Percentiles rank a stretch among this genome's conserved stretches.
Conservation (phyloP, 495 filamentous ascomycete genomes). For the Letharia columbiana region DNA sequence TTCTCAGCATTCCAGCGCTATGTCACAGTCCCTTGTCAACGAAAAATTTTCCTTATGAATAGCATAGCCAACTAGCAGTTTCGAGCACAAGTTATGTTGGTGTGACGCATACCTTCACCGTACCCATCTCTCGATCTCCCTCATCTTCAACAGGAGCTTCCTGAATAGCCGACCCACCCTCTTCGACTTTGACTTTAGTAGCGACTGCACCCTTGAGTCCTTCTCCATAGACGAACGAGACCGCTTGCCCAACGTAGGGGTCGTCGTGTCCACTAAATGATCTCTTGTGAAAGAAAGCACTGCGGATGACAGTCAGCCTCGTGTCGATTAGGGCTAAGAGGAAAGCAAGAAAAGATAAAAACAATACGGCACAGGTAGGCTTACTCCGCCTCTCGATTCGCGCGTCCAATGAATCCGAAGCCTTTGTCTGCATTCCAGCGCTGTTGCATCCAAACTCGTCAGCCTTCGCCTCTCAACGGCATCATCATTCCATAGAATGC, state of each 20-base stretch:
- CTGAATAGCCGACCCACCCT: neutral
- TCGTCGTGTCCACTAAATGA: neutral
- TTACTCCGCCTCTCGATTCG: neutral
- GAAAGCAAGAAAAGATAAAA: neutral
- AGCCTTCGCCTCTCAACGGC: neutral
- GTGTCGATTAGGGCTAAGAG: no score
- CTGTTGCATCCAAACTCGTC: neutral
- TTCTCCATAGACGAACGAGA: neutral
- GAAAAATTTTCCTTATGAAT: neutral
- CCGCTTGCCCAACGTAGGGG: neutral
- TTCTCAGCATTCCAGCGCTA: conserved; percentile 19
- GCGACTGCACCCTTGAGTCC: conserved; percentile 15
- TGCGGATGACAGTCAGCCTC: neutral
- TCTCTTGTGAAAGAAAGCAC: neutral
- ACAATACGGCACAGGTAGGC: neutral
- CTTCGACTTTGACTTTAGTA: neutral
- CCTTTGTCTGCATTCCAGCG: conserved; percentile 14
- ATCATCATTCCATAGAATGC: neutral
- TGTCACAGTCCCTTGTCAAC: neutral
- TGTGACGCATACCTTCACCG: neutral
- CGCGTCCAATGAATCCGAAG: neutral
- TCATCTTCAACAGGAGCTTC: neutral
- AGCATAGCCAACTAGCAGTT: neutral
- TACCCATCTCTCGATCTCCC: neutral
- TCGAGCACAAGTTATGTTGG: neutral